Conservation (phyloP, 257 asterid species). For the Cordia subcordata region DNA sequence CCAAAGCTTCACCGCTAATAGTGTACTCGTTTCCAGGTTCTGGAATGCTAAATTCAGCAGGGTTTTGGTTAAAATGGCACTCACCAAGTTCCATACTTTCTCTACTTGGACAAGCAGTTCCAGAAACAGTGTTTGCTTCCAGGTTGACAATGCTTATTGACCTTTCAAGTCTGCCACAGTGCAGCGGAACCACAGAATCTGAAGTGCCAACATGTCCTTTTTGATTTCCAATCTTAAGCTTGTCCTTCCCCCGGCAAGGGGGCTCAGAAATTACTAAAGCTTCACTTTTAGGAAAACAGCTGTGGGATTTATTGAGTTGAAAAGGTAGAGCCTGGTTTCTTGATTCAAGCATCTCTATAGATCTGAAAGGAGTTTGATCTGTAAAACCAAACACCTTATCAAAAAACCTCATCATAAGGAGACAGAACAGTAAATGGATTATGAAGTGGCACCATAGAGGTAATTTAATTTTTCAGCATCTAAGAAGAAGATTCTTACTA, state of each 20-base stretch:
- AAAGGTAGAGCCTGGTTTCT: too few species aligned
- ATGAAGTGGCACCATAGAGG: slow-evolving; percentile 33
- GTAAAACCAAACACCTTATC: not conserved
- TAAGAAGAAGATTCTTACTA: slow-evolving; percentile 13
- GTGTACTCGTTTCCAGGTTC: slow-evolving; percentile 45
- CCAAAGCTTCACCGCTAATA: slow-evolving; percentile 34
- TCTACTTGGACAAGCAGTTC: slow-evolving; percentile 1
- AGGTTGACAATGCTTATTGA: not conserved
- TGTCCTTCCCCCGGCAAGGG: slow-evolving; percentile 9
- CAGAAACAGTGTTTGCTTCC: slow-evolving; percentile 3
- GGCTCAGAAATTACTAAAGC: not conserved
- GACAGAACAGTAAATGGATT: slow-evolving; percentile 6
- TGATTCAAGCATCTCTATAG: too few species aligned
- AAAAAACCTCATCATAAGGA: slow-evolving; percentile 38
- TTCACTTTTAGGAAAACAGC: not conserved
- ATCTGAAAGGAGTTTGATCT: slow-evolving; percentile 14
- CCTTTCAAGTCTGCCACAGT: slow-evolving; percentile 2
- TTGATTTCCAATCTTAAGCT: not conserved
- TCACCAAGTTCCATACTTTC: not conserved
- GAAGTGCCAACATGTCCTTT: slow-evolving; percentile 7
- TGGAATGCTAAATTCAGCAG: slow-evolving; percentile 58
- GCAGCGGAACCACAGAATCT: not conserved
- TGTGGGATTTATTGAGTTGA: not conserved
- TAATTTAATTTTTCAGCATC: slow-evolving; percentile 25
- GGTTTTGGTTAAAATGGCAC: slow-evolving; percentile 44